Percentiles rank a stretch among this genome's conserved stretches.
Conservation (phyloP, 2,329 filamentous ascomycete species). For the Arthroderma uncinatum region DNA sequence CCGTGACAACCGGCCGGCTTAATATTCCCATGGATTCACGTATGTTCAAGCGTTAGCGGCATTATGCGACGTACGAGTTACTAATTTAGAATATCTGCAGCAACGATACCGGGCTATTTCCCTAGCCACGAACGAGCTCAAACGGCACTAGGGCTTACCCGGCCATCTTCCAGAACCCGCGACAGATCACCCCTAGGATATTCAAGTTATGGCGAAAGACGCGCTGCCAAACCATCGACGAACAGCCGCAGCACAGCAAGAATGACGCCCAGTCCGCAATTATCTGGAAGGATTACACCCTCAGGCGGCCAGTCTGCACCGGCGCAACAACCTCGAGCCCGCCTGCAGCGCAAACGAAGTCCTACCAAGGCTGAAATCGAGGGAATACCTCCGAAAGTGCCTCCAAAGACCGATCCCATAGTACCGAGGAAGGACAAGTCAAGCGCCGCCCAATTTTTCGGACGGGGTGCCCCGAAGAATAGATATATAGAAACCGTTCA, state of each 20-base stretch:
- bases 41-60: conserved; percentile 13
- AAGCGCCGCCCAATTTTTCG: neutral
- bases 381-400: conserved; percentile 1
- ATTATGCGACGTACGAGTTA: neutral
- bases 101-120: conserved; percentile 22
- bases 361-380: neutral
- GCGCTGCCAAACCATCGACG: neutral
- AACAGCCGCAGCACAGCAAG: conserved; percentile 5
- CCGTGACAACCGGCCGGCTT: neutral
- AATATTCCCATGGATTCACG: conserved; percentile 17
- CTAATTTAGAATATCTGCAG: conserved; percentile 11
- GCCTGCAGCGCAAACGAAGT: neutral
- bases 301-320: neutral
- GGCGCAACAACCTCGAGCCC: conserved; percentile 6
- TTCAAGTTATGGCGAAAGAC: neutral
- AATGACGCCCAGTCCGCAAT: neutral
- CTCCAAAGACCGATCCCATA: neutral
- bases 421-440: neutral
- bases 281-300: neutral
- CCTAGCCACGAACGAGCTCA: conserved; percentile 20
- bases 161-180: neutral
- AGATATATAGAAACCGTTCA: neutral
- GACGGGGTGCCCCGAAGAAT: neutral
- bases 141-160: conserved; percentile 17
- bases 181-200: neutral